Evolutionary conservation across 2,329 filamentous ascomycete species (phyloP).

Genomic region (Penicillium paneum): DNA sequence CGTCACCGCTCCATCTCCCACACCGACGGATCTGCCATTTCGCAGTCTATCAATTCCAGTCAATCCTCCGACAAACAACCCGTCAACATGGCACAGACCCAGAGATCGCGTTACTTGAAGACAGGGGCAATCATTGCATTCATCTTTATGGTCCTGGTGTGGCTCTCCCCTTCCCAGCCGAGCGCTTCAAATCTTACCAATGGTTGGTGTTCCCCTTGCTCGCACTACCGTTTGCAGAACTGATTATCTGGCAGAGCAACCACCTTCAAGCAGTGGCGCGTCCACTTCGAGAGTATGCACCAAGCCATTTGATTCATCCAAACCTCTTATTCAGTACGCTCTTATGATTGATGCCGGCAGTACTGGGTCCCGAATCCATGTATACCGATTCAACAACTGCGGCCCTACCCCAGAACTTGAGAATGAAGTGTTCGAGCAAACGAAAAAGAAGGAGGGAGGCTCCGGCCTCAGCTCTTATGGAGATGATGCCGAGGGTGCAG

Average conservation of each 20-base stretch:
- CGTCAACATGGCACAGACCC: conserved; percentile 60
- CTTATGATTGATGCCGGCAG: conserved; percentile 98
- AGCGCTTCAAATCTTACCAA: conserved; percentile 22
- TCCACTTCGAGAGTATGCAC: conserved; percentile 64
- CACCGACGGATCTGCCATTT: conserved; percentile 41
- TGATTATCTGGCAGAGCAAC: conserved; percentile 20
- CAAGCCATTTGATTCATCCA: conserved; percentile 78
- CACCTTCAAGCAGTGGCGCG: conserved; percentile 49
- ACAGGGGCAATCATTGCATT: conserved; percentile 59
- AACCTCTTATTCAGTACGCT: conserved; percentile 94
- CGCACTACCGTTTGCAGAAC: not conserved
- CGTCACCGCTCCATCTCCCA: conserved; percentile 55
- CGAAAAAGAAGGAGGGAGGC: conserved; percentile 76
- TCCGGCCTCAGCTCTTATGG: conserved; percentile 81
- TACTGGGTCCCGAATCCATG: conserved; percentile 95
- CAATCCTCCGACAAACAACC: conserved; percentile 40
- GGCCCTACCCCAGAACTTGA: conserved; percentile 92
- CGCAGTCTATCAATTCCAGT: conserved; percentile 49
- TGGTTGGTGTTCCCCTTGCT: conserved; percentile 18
- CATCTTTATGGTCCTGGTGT: conserved; percentile 56
- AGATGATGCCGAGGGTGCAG: conserved; percentile 79
- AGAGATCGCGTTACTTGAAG: conserved; percentile 60
- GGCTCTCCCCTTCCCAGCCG: conserved; percentile 47
- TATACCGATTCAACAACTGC: conserved; percentile 99
- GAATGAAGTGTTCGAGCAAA: conserved; percentile 89